Evolutionary conservation across 108 stramenopile species (phyloP), one percentile per base, ranked within the genome.

Genomic region (Cafeteria roenbergensis): DNA sequence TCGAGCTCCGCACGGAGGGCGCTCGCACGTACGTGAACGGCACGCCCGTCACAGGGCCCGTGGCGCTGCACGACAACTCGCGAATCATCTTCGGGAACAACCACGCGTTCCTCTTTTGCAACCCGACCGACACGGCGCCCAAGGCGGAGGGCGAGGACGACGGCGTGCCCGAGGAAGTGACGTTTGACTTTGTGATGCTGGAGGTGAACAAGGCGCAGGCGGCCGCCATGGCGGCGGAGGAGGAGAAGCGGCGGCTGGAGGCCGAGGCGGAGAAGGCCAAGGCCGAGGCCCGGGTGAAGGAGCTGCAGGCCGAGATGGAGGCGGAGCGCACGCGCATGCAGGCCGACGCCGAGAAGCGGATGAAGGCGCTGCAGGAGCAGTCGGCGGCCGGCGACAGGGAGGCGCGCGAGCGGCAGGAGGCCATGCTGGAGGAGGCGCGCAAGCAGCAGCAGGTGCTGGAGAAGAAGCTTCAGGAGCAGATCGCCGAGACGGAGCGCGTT

Each of bases 11-110:
- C 50, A 32, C 30, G 55, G 32, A 28, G 4, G 62, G 62, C 30
- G 73, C 73, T 14, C 48, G 54, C 62, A 55, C 63, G 29, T 50
- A 58, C 26, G 61, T 73, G 28, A 73, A 73, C 51, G 73, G 73
- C 0, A 34, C 48, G 22, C 36, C 22, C 22, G 32, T 73, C 14
- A 26, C 0, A 17, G 62, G 30, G 0, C 38, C 27, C 32, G 42
- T 34, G 12, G 22, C 52, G 51, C 67, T 73, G 0, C 9, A 26
- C 0, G 38, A 73, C 57, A 34, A 51, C 12, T 52, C 62, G 54
- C 67, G 73, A 25, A n/a, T 73, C 34, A 51, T 73, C 30, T 61
- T 73, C 22, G 73, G 73, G 24, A 73, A 73, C 68, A 73, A 73
- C 63, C 55, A 68, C 51, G 73, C 69, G 22, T 73, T 69, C 73